Evolutionary conservation across 108 stramenopile species (phyloP).

Genomic region (Nitzschia sp.): DNA sequence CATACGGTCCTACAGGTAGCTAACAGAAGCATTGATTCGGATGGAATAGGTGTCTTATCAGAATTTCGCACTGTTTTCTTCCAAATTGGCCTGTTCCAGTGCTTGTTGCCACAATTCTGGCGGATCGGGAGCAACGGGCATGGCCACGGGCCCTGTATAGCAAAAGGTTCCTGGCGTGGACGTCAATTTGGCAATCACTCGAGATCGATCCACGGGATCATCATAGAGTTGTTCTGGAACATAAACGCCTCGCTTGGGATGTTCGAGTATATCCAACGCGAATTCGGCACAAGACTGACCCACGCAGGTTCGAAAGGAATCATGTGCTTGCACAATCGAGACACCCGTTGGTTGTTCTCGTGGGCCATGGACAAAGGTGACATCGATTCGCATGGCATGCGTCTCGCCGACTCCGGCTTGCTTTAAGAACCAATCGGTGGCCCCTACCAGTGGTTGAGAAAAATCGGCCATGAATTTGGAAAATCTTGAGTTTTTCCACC

Average conservation of each 20-base stretch:
- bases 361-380: constrained; percentile 16
- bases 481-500: constrained; percentile 53
- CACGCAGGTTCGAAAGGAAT: constrained; percentile 63
- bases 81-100: constrained; percentile 5
- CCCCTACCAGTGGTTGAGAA: constrained; percentile 54
- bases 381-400: constrained; percentile 74
- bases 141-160: constrained; percentile 42
- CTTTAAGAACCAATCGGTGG: constrained; percentile 41
- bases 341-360: constrained; percentile 5
- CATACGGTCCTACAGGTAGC: too few relatives aligned
- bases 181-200: constrained; percentile 47
- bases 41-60: too few relatives aligned
- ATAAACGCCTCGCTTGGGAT: constrained; percentile 42
- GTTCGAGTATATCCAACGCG: constrained; percentile 48
- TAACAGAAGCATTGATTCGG: too few relatives aligned
- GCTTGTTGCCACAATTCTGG: constrained; percentile 5
- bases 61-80: too few relatives aligned
- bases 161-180: constrained; percentile 62
- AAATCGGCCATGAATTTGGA: constrained; percentile 65
- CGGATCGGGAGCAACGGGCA: neutral
- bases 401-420: constrained; percentile 46
- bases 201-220: constrained; percentile 25
- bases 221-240: constrained; percentile 57
- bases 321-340: constrained; percentile 58
- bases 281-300: constrained; percentile 70